Conservation (phyloP, 805 yeast species). For the Kodamaea sagamina region DNA sequence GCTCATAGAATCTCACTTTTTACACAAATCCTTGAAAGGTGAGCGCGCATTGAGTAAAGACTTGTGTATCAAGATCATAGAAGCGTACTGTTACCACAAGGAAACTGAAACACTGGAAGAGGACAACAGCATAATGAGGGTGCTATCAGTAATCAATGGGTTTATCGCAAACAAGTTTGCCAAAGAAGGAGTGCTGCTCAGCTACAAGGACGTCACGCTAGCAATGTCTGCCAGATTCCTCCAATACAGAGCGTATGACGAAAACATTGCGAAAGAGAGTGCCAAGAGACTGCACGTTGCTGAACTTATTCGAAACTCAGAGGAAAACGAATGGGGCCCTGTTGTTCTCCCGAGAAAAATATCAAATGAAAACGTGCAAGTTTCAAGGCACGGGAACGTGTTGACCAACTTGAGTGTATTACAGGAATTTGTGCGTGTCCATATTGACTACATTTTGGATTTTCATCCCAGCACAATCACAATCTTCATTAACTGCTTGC, state of each 20-base stretch:
- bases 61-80: slow-evolving; percentile 33
- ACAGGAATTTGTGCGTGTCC: slow-evolving; percentile 24
- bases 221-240: slow-evolving; percentile 32
- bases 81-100: slow-evolving; percentile 32
- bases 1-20: slow-evolving; percentile 38
- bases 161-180: slow-evolving; percentile 20
- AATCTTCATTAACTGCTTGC: slow-evolving; percentile 36
- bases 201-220: slow-evolving; percentile 32
- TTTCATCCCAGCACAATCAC: slow-evolving; percentile 18
- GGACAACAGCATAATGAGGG: slow-evolving; percentile 30
- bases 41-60: slow-evolving; percentile 36
- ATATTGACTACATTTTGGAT: slow-evolving; percentile 23
- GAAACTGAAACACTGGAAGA: slow-evolving; percentile 7
- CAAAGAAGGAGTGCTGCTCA: slow-evolving; percentile 11
- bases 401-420: slow-evolving; percentile 32
- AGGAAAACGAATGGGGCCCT: slow-evolving; percentile 15
- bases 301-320: slow-evolving; percentile 16
- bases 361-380: slow-evolving; percentile 27
- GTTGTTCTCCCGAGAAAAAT: slow-evolving; percentile 22
- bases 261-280: slow-evolving; percentile 21
- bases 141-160: slow-evolving; percentile 35
- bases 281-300: slow-evolving; percentile 13
- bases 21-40: slow-evolving; percentile 35
- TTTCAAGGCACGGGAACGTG: slow-evolving; percentile 33
- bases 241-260: slow-evolving; percentile 28